phyloP scores from a whole-genome alignment of 108 stramenopile genomes.

The Skeletonema menzelii region DNA sequence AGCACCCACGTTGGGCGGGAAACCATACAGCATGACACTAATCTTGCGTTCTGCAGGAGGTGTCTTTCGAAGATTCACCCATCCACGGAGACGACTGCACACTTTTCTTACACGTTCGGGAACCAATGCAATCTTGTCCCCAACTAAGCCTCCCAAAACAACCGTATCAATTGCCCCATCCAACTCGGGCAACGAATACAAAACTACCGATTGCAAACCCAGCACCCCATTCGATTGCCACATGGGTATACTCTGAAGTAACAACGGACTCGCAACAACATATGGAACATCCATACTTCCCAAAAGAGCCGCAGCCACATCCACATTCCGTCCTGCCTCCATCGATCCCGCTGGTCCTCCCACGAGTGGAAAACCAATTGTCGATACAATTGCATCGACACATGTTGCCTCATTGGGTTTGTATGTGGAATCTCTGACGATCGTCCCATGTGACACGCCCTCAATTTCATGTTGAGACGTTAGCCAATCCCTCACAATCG shows the following conservation, averaged over 20 bases:
- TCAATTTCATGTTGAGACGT: slow-evolving; percentile 64
- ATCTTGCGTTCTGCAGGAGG: slow-evolving; percentile 55
- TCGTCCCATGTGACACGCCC: slow-evolving; percentile 31
- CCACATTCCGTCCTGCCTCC: slow-evolving; percentile 83
- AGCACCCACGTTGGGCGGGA: slow-evolving; percentile 89
- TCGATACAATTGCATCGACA: slow-evolving; percentile 83
- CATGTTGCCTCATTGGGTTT: slow-evolving; percentile 43
- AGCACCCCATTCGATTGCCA: slow-evolving; percentile 83
- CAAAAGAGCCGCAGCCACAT: slow-evolving; percentile 69
- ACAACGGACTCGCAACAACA: slow-evolving; percentile 72
- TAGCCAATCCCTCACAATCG: slow-evolving; percentile 85
- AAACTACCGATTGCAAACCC: slow-evolving; percentile 78
- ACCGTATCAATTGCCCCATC: slow-evolving; percentile 90
- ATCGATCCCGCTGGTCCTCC: slow-evolving; percentile 87
- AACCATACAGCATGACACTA: slow-evolving; percentile 80
- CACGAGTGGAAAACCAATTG: slow-evolving; percentile 87
- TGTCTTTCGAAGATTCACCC: slow-evolving; percentile 62
- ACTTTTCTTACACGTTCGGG: slow-evolving; percentile 83
- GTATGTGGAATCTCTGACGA: slow-evolving; percentile 49
- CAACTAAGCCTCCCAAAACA: slow-evolving; percentile 83
- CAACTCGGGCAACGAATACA: slow-evolving; percentile 81
- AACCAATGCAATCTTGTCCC: slow-evolving; percentile 82
- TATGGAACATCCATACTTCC: slow-evolving; percentile 78
- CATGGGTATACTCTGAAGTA: slow-evolving; percentile 71
- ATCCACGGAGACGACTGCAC: slow-evolving; percentile 51